Evolutionary conservation across 345 rosid genomes (phyloP), one percentile per base, ranked within the genome.

Genomic region (Hevea brasiliensis): DNA sequence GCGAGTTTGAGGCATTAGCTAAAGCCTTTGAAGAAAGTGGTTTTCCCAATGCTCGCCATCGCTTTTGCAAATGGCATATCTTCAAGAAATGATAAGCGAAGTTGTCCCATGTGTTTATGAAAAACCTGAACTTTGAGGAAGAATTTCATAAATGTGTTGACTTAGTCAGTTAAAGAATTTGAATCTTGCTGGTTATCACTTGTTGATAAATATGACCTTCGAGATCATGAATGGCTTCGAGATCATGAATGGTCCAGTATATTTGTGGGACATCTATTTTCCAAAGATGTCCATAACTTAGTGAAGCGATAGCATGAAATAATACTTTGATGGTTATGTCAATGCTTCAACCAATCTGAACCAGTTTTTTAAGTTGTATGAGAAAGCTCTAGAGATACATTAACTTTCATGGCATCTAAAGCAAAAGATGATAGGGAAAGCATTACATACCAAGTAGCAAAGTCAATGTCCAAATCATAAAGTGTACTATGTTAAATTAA

Each of bases 191-290:
- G 90, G 90, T 53, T 74, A 61, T 72, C 85, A 20, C 82, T 84
- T 21, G 74, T 84, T 45, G 85, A 84, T 55, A 77, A 80, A 72
- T 86, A 83, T 64, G 87, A 83, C 18, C 86, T 88, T 54, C 68
- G 78, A 68, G 86, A 82, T 67, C 84, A 86, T 70, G 92, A 88
- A 29, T 88, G 92, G 92, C 85, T 88, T 63, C 90, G 82, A 80
- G 92, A 82, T 88, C n/a, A n/a, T n/a, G n/a, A n/a, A n/a, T n/a
- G n/a, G n/a, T n/a, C 88, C 90, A 35, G 90, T 86, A 23, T 88
- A 79, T 72, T 65, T 88, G 75, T 84, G 85, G 21, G 88, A 86
- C 68, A 83, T 86, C 8, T 88, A 86, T 84, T 86, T 86, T 61
- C 90, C 89, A 1, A 90, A 83, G 74, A 79, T 88, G 86, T 88